These are phyloP conservation scores for Pontederia paniculata DNA, from an alignment of 176 grass and related monocot species.

Conservation along the genomic window DNA sequence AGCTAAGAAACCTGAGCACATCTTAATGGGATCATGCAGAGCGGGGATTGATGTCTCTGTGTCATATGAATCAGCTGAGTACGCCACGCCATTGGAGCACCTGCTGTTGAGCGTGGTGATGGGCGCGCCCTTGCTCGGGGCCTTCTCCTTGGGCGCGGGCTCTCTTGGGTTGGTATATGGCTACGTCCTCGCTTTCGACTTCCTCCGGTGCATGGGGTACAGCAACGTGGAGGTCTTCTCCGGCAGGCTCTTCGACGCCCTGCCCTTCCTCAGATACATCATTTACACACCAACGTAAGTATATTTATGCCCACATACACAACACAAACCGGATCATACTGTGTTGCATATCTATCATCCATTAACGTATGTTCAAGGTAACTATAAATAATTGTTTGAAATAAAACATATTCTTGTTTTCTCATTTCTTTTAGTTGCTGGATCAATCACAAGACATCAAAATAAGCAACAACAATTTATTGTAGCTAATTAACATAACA, in stretches of 20 bases:
- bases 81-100: conserved; percentile 72
- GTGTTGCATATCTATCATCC: too few relatives aligned
- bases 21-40: background rate
- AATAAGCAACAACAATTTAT: too few relatives aligned
- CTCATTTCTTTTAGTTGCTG: background rate
- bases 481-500: too few relatives aligned
- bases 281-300: conserved; percentile 77
- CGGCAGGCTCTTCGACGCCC: conserved; percentile 29
- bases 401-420: background rate
- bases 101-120: conserved; percentile 46
- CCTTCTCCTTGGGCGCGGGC: conserved; percentile 42
- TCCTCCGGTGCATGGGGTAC: conserved; percentile 72
- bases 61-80: conserved; percentile 35
- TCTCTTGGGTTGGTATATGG: conserved; percentile 65
- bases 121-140: conserved; percentile 41
- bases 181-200: conserved; percentile 57
- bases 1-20: background rate
- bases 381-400: too few relatives aligned
- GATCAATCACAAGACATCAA: background rate
- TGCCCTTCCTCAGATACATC: conserved; percentile 59
- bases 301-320: too few relatives aligned
- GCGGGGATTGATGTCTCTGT: too few relatives aligned
- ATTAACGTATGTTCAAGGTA: background rate
- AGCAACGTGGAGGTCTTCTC: conserved; percentile 86
- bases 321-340: too few relatives aligned